phyloP scores from a whole-genome alignment of 2,329 filamentous ascomycete species.

The Dactylellina drechsleri region DNA sequence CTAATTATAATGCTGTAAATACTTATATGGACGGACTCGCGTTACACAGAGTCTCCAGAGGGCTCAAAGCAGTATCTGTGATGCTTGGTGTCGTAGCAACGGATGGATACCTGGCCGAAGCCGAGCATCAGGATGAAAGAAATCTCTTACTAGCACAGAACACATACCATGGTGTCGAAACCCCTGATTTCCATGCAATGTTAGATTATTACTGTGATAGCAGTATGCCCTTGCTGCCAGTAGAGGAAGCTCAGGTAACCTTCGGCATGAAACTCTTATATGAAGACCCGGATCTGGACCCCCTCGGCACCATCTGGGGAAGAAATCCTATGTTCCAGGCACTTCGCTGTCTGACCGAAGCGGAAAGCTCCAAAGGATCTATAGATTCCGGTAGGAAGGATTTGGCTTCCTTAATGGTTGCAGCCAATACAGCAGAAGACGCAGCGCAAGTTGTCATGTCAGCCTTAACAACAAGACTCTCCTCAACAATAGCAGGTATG shows the following conservation, averaged over 20 bases:
- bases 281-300: conserved; percentile 20
- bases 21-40: conserved; percentile 63
- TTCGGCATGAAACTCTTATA: conserved; percentile 21
- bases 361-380: neutral
- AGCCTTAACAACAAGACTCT: conserved; percentile 18
- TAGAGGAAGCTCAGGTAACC: conserved; percentile 24
- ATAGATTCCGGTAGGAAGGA: conserved; percentile 10
- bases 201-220: conserved; percentile 28
- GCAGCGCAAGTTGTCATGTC: conserved; percentile 8
- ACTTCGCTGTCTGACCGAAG: neutral
- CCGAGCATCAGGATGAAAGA: conserved; percentile 16
- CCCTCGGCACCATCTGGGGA: conserved; percentile 26
- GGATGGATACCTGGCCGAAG: conserved; percentile 29
- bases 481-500: conserved; percentile 22
- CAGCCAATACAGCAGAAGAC: conserved; percentile 27
- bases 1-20: conserved; percentile 65
- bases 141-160: conserved; percentile 27
- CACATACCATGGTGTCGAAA: conserved; percentile 30
- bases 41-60: conserved; percentile 60
- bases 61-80: conserved; percentile 59
- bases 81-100: conserved; percentile 60
- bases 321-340: conserved; percentile 36
- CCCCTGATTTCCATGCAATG: conserved; percentile 17
- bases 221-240: conserved; percentile 1
- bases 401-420: conserved; percentile 4